Percentiles rank a stretch among this genome's conserved stretches.
These are phyloP conservation scores for Lentinus brumalis DNA, from an alignment of 768 basidiomycete species.

Conservation along the genomic window DNA sequence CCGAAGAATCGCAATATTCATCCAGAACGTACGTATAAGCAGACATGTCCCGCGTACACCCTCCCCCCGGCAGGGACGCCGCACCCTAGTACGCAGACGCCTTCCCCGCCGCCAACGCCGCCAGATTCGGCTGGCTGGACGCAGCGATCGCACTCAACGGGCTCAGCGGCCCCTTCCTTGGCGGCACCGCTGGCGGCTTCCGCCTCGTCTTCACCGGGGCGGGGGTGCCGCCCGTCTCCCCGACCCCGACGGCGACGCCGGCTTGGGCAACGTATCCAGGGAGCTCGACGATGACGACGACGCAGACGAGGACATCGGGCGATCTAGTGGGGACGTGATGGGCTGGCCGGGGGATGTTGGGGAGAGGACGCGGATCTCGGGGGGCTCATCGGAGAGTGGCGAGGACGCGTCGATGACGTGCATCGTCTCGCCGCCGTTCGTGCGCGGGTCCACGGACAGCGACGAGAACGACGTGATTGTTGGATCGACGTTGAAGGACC, in stretches of 20 bases:
- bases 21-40: too few species aligned
- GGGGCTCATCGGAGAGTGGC: slow-evolving; percentile 23
- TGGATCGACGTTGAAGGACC: slow-evolving; percentile 23
- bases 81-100: slow-evolving; percentile 2
- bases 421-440: neutral
- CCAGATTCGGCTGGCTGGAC: slow-evolving; percentile 13
- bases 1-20: too few species aligned
- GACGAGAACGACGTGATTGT: slow-evolving; percentile 6
- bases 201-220: slow-evolving; percentile 63
- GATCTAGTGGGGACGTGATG: slow-evolving; percentile 15
- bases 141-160: slow-evolving; percentile 12
- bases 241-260: slow-evolving; percentile 15
- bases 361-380: slow-evolving; percentile 29
- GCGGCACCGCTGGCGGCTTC: slow-evolving; percentile 72
- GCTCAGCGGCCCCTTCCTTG: slow-evolving; percentile 11
- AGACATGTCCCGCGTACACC: too few species aligned
- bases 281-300: slow-evolving; percentile 15
- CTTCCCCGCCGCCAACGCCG: slow-evolving; percentile 8
- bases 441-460: neutral
- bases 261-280: slow-evolving; percentile 5
- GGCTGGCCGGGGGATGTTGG: slow-evolving; percentile 29
- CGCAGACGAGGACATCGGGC: slow-evolving; percentile 12
- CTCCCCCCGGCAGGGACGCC: too few species aligned
- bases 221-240: slow-evolving; percentile 57
- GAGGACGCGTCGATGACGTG: slow-evolving; percentile 20